Evolutionary conservation across 192 early-diverging fungal genomes (phyloP), one percentile per base, ranked within the genome.

Genomic region (Pilaira anomala): DNA sequence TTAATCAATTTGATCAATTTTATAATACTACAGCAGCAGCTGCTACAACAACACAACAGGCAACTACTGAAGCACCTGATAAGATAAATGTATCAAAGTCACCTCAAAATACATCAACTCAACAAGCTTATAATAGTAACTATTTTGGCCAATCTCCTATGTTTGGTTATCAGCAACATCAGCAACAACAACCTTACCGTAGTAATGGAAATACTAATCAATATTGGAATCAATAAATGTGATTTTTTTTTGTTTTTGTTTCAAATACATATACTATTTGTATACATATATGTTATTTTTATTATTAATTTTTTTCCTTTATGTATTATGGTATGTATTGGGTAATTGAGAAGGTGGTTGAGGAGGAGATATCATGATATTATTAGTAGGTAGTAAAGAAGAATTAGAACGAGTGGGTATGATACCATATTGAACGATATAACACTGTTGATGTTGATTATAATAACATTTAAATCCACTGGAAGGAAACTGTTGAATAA

Each of bases 41-140:
- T 18, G 39, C 33, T 19, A 33, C 0, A 46, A 63, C 29, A 44
- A 40, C 21, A 36, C 67, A n/a, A n/a, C n/a, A 16, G 67, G 66
- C 14, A 73, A 75, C 42, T 73, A 65, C 78, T 22, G 25, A 59
- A 73, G 26, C 74, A 73, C 8, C 65, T 56, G 42, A 24, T 25
- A 49, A 48, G 18, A 14, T 28, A 19, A 16, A 30, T 26, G 1
- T 33, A 33, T 46, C 69, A 25, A 64, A 48, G 46, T 71, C 67
- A 26, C 30, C 28, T 51, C 63, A 79, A 44, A 67, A 76, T 33
- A 62, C 71, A 49, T 69, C 78, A 60, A 18, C 67, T 19, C 72
- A 80, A 24, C 56, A 67, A 21, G 25, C 42, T 40, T 41, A 59
- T 19, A 61, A 22, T 21, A 63, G 60, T 4, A 36, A 36, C 33